Evolutionary conservation across 163 green algal species (phyloP), one percentile per base, ranked within the genome.

Genomic region (Trebouxia gelatinosa): DNA sequence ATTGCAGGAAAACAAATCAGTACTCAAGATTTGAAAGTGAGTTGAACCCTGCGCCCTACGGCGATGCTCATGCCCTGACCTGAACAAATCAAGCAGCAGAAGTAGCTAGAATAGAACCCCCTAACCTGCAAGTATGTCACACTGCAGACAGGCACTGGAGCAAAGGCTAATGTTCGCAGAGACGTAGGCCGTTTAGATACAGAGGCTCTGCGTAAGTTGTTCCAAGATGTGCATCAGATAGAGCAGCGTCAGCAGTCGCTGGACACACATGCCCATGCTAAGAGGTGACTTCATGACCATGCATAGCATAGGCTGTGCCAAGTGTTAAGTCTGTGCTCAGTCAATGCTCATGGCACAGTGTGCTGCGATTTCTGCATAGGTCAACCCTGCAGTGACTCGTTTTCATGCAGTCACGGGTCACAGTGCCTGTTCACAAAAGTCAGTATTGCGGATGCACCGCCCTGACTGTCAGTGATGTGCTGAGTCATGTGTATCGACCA

Each of bases 221-320:
- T 76, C 21, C 40, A 76, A 40, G 68, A 76, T 48, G 68, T 76
- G 28, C 68, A 76, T 21, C 68, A 31, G 11, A 76, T 76, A 29
- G 68, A 62, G 28, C 68, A 61, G 64, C 17, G 5, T 6, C 68
- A 62, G 31, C 16, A 39, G 13, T n/a, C 39, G 11, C 5, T 59
- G 48, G 29, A 61, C 13, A 4, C 39, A 58, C 29, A 29, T 19
- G 28, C 9, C 9, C 23, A 54, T 28, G 29, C 68, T 64, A 6
- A 57, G 4, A 32, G 38, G 38, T 39, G 26, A 2, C 57, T 19
- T 17, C 13, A 65, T 29, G 28, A 37, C 9, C 4, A 17, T 66
- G 19, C 57, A 29, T 37, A 46, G 31, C 64, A 37, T 13, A 23
- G 3, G 26, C 48, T 59, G 48, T 59, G 2, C 48, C 48, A 3